Evolutionary conservation across 2,329 filamentous ascomycete species (phyloP).

Genomic region (Cadophora sp.): DNA sequence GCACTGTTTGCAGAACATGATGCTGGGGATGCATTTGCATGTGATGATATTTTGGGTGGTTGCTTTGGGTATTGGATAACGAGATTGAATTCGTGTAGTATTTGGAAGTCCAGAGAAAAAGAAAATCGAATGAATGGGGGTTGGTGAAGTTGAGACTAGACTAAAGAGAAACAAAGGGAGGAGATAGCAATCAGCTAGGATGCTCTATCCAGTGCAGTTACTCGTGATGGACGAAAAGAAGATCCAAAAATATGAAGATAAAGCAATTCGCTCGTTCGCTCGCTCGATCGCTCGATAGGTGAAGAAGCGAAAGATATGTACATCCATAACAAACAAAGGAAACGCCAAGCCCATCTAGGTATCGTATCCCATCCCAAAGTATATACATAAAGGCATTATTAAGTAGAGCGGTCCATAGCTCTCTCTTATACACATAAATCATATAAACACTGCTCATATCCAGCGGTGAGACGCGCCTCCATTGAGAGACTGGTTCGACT

Average conservation of each 20-base stretch:
- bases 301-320: neutral
- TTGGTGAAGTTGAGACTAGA: too few species aligned
- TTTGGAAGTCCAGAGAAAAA: too few species aligned
- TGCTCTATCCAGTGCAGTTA: too few species aligned
- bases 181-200: too few species aligned
- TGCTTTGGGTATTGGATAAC: too few species aligned
- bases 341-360: neutral
- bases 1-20: too few species aligned
- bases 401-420: neutral
- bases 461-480: neutral
- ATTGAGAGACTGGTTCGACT: neutral
- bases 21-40: neutral
- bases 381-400: slow-evolving; percentile 7
- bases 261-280: neutral
- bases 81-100: too few species aligned
- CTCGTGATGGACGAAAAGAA: too few species aligned
- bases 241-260: too few species aligned
- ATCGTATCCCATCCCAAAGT: neutral
- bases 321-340: neutral
- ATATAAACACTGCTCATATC: neutral
- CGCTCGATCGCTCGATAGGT: neutral
- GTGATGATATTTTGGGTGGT: neutral
- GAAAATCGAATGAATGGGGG: too few species aligned
- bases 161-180: too few species aligned
- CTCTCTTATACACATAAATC: neutral